Percentiles rank a stretch among this genome's conserved stretches.
Evolutionary conservation across 2,329 filamentous ascomycete species (phyloP).

Genomic region (Stemphylium beticola): DNA sequence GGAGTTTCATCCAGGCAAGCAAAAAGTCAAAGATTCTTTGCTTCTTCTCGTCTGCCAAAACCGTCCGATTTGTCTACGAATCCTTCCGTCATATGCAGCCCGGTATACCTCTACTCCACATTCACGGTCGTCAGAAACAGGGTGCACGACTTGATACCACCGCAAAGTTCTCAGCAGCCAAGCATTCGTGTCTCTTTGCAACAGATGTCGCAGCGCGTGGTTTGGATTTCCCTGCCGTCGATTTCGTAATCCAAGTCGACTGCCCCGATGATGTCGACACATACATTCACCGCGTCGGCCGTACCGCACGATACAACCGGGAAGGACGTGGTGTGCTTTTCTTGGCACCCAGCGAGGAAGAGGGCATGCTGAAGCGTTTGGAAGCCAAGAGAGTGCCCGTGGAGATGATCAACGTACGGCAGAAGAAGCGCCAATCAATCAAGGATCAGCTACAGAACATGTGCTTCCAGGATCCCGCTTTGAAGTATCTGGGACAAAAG

Average conservation of each 20-base stretch:
- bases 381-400: conserved; percentile 91
- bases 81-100: conserved; percentile 91
- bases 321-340: conserved; percentile 89
- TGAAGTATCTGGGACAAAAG: conserved; percentile 96
- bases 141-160: conserved; percentile 87
- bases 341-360: conserved; percentile 88
- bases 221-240: conserved; percentile 93
- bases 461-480: conserved; percentile 91
- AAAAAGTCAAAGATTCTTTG: conserved; percentile 94
- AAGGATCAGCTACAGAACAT: conserved; percentile 86
- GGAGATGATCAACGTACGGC: conserved; percentile 81
- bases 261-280: conserved; percentile 96
- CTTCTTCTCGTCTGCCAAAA: conserved; percentile 93
- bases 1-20: conserved; percentile 89
- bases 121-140: conserved; percentile 94
- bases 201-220: conserved; percentile 95
- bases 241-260: conserved; percentile 99
- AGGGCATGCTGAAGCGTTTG: conserved; percentile 84
- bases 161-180: conserved; percentile 77
- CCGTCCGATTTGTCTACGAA: conserved; percentile 95
- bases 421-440: conserved; percentile 88
- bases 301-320: conserved; percentile 91
- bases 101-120: conserved; percentile 88
- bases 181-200: conserved; percentile 87
- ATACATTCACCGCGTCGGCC: conserved; percentile 94